phyloP scores from a whole-genome alignment of 371 early-diverging fungal genomes.

The Mortierella sp. region DNA sequence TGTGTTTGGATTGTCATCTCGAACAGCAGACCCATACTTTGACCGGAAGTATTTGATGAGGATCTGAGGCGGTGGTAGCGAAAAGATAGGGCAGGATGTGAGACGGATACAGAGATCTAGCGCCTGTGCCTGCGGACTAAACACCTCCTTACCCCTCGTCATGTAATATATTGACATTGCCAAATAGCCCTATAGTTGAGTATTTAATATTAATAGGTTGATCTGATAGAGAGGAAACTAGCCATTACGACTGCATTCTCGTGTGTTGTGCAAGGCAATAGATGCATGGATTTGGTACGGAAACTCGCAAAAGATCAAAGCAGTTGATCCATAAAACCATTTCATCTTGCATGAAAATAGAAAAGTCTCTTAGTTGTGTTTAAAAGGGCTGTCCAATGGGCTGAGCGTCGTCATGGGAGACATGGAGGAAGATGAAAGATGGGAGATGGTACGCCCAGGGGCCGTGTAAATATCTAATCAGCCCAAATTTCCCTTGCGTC shows the following conservation, averaged over 20 bases:
- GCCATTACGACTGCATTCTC: too few species aligned
- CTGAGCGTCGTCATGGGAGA: not conserved
- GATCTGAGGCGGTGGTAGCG: slow-evolving; percentile 41
- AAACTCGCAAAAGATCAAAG: too few species aligned
- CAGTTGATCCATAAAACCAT: too few species aligned
- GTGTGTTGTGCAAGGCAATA: not conserved
- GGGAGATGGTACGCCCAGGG: not conserved
- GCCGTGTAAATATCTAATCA: not conserved
- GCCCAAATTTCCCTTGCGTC: not conserved
- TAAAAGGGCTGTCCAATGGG: not conserved
- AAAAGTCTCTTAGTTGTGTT: too few species aligned
- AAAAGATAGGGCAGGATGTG: slow-evolving; percentile 42
- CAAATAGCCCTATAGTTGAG: slow-evolving; percentile 28
- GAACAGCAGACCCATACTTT: slow-evolving; percentile 29
- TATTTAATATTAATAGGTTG: not conserved
- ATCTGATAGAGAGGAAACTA: too few species aligned
- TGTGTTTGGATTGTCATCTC: slow-evolving; percentile 41
- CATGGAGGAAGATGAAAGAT: not conserved
- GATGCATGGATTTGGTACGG: too few species aligned
- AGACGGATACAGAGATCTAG: slow-evolving; percentile 51
- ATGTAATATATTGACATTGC: slow-evolving; percentile 49
- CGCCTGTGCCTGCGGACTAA: slow-evolving; percentile 37
- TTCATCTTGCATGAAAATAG: too few species aligned
- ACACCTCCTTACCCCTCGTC: slow-evolving; percentile 24
- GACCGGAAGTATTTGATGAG: slow-evolving; percentile 36